Evolutionary conservation across 305 asterid species (phyloP), one percentile per base, ranked within the genome.

Genomic region (Fraxinus greggii): DNA sequence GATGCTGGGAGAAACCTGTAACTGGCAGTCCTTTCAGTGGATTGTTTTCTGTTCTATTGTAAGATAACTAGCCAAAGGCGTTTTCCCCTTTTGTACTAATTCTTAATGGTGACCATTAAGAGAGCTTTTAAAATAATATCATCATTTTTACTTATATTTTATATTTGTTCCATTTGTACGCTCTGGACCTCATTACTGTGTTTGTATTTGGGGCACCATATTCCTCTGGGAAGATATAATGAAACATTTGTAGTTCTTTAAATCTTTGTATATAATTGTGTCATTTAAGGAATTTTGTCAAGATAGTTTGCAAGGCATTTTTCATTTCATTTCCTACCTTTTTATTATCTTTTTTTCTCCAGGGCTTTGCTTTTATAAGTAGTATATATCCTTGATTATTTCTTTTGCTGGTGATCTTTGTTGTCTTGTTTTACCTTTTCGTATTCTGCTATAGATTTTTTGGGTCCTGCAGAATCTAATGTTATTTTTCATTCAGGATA

Each of bases 11-110:
- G 86, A 87, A 86, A 88, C 93, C 87, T 91, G 90, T 87, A 80
- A 87, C 94, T 86, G 91, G 98, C 94, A 90, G 90, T 92, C 89
- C 97, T 90, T 90, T 90, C 98, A 88, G 86, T 92, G 97, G 97
- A 92, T 87, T 93, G 89, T 95, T 93, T 92, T 92, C 98, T 89
- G 93, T 91, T 94, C 97, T 92, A 90, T 92, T 90, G 99, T 95
- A 95, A 95, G 99, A 90, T 88, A 92, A 95, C 94, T 90, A 85
- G 91, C 93, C 88, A 87, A 90, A 87, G 98, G 97, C 84, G 89
- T 87, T 87, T 89, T 91, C 84, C 90, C 84, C 89, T 89, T 84
- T 85, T 87, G 97, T 93, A 94, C 92, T 89, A 79, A 84, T 90
- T 89, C 86, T 89, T 89, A 86, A 86, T 88, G 91, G 83, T 88